Conservation (phyloP, 768 basidiomycete genomes). For the Mycena olivaceomarginata region DNA sequence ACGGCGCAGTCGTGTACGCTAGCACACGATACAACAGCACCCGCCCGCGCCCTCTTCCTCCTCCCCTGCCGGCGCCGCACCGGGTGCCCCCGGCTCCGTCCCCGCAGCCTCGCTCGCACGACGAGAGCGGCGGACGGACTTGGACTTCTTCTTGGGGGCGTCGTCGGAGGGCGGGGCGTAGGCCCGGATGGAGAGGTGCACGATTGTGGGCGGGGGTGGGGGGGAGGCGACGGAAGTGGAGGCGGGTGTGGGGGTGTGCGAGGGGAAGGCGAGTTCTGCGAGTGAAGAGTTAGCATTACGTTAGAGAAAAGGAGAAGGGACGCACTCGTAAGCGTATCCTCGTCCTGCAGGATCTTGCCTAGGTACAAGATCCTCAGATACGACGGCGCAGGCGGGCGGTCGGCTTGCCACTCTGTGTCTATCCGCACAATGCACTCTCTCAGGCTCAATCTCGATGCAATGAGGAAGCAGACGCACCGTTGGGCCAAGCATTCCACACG, state of each 20-base stretch:
- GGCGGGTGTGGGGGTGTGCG: conserved; percentile 54
- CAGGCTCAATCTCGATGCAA: too few relatives aligned
- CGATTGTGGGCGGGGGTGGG: conserved; percentile 71
- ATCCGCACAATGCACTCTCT: too few relatives aligned
- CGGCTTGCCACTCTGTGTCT: conserved; percentile 83
- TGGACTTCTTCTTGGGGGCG: conserved; percentile 73
- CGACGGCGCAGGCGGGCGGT: conserved; percentile 85
- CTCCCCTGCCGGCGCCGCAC: neutral
- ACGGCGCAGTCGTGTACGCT: neutral
- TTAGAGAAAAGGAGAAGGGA: conserved; percentile 26
- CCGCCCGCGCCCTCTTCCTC: conserved; percentile 24
- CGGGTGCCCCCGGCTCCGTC: neutral
- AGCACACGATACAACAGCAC: conserved; percentile 43
- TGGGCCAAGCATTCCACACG: conserved; percentile 89
- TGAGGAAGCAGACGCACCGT: conserved; percentile 65
- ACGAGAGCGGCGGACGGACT: conserved; percentile 37
- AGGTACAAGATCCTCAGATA: conserved; percentile 86
- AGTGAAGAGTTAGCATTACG: neutral
- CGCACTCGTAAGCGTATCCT: conserved; percentile 83
- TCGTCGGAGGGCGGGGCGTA: conserved; percentile 71
- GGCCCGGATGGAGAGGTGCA: conserved; percentile 85
- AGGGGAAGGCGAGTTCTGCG: conserved; percentile 64
- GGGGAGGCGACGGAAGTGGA: conserved; percentile 44
- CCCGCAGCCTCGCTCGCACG: neutral
- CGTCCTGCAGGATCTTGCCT: conserved; percentile 90